Base-by-base conservation (phyloP, 306 rosid genomes). In the Dryas drummondii region DNA sequence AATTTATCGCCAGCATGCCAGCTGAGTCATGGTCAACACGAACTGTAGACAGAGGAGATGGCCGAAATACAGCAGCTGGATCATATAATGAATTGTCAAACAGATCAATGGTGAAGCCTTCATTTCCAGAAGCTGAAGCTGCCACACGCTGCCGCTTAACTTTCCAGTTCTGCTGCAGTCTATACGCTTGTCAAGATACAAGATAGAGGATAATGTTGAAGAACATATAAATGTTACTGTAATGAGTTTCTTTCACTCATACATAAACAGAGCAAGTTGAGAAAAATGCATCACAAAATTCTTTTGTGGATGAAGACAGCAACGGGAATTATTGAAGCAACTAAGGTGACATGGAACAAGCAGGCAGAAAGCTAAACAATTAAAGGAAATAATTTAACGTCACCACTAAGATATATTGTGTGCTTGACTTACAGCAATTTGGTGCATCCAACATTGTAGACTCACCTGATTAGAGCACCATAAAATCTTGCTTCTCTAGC, bases 131-230 rank as follows among this genome's bases (percentile, higher is more conserved):
- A 79, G 83, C 84, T 71, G 91, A 82, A 82, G 91, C 87, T 53
- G 88, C 87, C 71, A 86, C 83, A 44, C 97, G 97, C 77, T 85
- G 99, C 75, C 93, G 86, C 83, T 94, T 90, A 82, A 94, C 97
- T 88, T 91, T 94, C 97, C 98, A 94, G 72, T 91, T 94, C 87
- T 94, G 97, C 96, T 94, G 98, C 87, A 94, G 79, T 77, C 98
- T 91, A 88, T 78, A 26, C 8, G 71, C 53, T 85, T 72, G 80
- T 83, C 88, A 88, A 81, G 66, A 81, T 32, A 82, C 60, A 51
- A 65, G 66, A 69, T 45, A 54, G 70, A 64, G 44, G 22, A 50
- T 10, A 49, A 42, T 62, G 70, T 47, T 42, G 14, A 27, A 56
- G 76, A 63, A 47, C 7, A n/a, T 66, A 41, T 51, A 50, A 14